Evolutionary conservation across 345 rosid genomes (phyloP), one percentile per base, ranked within the genome.

Genomic region (Brassica juncea): DNA sequence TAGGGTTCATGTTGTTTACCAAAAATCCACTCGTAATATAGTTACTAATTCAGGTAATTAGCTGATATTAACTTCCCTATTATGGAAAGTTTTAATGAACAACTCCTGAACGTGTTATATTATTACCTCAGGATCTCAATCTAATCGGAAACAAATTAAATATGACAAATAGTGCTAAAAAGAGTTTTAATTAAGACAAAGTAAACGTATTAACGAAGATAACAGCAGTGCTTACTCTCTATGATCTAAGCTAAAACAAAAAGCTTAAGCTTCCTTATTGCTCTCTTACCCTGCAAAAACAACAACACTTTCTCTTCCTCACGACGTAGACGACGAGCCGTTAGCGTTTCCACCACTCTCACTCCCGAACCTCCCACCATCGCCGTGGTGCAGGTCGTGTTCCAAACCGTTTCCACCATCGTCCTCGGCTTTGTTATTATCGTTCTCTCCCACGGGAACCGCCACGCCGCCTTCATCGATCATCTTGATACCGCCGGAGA

Each of bases 281-380:
- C 15, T 74, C 74, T 64, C 6, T 35, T 27, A 23, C 71, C 76
- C 76, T 71, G 72, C 81, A 78, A 78, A 78, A 78, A 23, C 76
- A 75, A 71, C 77, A 55, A 55, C 66, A 72, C 34, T 4, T 61
- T 7, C 37, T 6, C 25, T 23, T 23, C 27, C 12, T 74, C 72
- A 80, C 71, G 79, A 74, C 54, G 80, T 61, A 70, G 79, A 80
- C 71, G 83, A 80, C 67, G 83, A 80, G 12, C 31, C 75, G 67
- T 80, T 80, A 63, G 68, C 49, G 27, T 68, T 58, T 72, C 73
- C 77, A 1, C 83, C 83, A 16, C 79, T 74, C 21, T 80, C 76
- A 70, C 76, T 80, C 57, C 64, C 76, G 4, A 80, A 80, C 35
- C 83, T 76, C 19, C 72, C 82, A 42, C 11, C 49, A 16, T 47